Base-by-base conservation (phyloP, 163 green algal species). In the Scenedesmus sp. region DNA sequence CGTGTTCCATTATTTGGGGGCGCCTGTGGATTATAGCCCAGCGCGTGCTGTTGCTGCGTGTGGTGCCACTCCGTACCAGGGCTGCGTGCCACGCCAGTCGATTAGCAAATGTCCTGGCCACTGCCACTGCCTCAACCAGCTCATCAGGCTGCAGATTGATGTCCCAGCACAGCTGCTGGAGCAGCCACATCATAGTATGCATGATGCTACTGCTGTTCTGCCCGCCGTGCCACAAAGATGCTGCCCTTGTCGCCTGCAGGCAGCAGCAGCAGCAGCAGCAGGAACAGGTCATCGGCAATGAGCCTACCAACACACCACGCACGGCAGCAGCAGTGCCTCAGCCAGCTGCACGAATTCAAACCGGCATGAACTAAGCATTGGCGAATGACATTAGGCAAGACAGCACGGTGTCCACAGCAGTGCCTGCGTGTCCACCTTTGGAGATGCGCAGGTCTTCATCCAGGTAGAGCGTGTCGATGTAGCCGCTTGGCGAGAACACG, bases 401-500 rank as follows among this genome's bases (percentile, higher is more conserved):
- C 34, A 46, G 59, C 59, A 64, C 9, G 59, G 9, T 64, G 59
- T 64, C 59, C 8, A 64, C 59, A 9, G 59, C 59, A 64, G 59
- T 64, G 59, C 9, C 7, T 87, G 20, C 54, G 67, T 90, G 87
- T 5, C 9, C 59, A 64, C 88, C 88, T 16, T 88, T 92, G 60
- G 59, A 85, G 59, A 92, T 83, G 59, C 90, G 90, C 57, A 93
- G 56, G 55, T 93, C 90, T 3, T 90, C 66, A 56, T 93, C 90
- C n/a, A 93, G 59, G 83, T 90, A 93, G 15, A 91, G 55, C 2
- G 90, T 93, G 85, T 93, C 90, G 54, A 93, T 91, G 84, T 91
- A 93, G 59, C 90, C 90, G 7, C 52, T 88, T 1, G 90, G 90
- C 0, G 20, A 52, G 46, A 93, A 91, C 26, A 77, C 62, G 16